phyloP scores from a whole-genome alignment of 2,329 filamentous ascomycete genomes.

The Alternaria panax region DNA sequence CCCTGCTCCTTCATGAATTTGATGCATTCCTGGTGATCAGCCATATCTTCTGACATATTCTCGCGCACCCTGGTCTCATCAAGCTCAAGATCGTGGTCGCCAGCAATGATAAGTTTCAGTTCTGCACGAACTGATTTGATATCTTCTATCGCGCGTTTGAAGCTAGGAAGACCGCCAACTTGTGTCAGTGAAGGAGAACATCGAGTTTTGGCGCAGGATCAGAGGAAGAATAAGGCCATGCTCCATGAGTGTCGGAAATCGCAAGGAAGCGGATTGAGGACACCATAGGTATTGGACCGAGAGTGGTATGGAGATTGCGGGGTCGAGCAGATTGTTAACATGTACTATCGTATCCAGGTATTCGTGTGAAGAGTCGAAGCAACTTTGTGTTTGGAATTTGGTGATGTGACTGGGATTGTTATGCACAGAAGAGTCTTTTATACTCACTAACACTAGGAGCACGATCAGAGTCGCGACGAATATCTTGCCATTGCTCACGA shows the following conservation, averaged over 20 bases:
- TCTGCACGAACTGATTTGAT: slow-evolving; percentile 58
- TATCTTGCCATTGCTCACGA: too few species aligned
- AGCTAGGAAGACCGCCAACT: slow-evolving; percentile 54
- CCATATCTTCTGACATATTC: slow-evolving; percentile 8
- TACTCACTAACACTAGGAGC: not conserved
- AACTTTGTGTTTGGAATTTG: not conserved
- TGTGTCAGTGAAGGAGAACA: slow-evolving; percentile 63
- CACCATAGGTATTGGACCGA: not conserved
- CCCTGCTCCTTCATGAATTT: slow-evolving; percentile 14
- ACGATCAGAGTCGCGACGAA: too few species aligned
- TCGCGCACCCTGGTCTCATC: slow-evolving; percentile 47
- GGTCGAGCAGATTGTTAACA: not conserved
- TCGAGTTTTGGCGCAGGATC: slow-evolving; percentile 50
- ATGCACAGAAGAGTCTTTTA: not conserved
- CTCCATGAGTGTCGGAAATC: slow-evolving; percentile 50
- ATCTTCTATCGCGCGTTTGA: slow-evolving; percentile 54
- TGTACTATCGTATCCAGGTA: not conserved
- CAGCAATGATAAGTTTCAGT: slow-evolving; percentile 66
- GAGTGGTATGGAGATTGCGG: not conserved
- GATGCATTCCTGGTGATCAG: slow-evolving; percentile 38
- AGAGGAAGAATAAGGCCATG: not conserved
- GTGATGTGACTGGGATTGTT: not conserved
- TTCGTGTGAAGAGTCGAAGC: not conserved
- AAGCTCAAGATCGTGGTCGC: slow-evolving; percentile 67
- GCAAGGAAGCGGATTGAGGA: slow-evolving; percentile 35